Evolutionary conservation across 1,139 yeast genomes (phyloP).

Genomic region (Taiozyma onychis): DNA sequence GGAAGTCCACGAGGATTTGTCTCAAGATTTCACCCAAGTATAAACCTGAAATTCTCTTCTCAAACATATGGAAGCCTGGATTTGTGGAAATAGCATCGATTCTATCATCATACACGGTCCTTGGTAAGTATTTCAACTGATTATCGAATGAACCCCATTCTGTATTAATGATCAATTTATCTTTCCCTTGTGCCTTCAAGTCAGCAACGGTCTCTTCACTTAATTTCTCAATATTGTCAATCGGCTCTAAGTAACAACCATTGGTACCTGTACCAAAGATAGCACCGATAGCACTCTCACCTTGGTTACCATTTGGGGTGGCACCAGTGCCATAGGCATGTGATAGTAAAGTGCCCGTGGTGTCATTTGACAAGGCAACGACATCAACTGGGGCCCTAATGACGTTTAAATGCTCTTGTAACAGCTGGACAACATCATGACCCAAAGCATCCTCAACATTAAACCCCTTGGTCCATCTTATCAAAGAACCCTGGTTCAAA

Average conservation of each 20-base stretch:
- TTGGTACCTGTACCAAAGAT: slow-evolving; percentile 96
- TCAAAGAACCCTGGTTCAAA: slow-evolving; percentile 65
- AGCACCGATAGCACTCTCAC: slow-evolving; percentile 75
- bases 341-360: slow-evolving; percentile 85
- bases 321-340: slow-evolving; percentile 60
- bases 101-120: slow-evolving; percentile 62
- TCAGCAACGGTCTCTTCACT: slow-evolving; percentile 36
- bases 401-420: slow-evolving; percentile 62
- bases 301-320: slow-evolving; percentile 50
- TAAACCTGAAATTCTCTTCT: slow-evolving; percentile 91
- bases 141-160: slow-evolving; percentile 98
- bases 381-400: slow-evolving; percentile 60
- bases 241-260: slow-evolving; percentile 80
- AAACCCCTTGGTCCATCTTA: slow-evolving; percentile 95
- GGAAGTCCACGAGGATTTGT: slow-evolving; percentile 61
- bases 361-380: slow-evolving; percentile 89
- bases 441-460: slow-evolving; percentile 79
- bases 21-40: slow-evolving; percentile 85
- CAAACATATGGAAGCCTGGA: slow-evolving; percentile 82
- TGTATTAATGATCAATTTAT: slow-evolving; percentile 83
- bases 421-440: slow-evolving; percentile 64
- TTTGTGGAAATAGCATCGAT: slow-evolving; percentile 72
- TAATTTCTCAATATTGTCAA: slow-evolving; percentile 65
- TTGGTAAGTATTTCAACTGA: slow-evolving; percentile 62
- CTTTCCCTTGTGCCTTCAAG: slow-evolving; percentile 39